These are phyloP conservation scores for Podila epigama DNA, from an alignment of 192 early-diverging fungal species.

Conservation along the genomic window DNA sequence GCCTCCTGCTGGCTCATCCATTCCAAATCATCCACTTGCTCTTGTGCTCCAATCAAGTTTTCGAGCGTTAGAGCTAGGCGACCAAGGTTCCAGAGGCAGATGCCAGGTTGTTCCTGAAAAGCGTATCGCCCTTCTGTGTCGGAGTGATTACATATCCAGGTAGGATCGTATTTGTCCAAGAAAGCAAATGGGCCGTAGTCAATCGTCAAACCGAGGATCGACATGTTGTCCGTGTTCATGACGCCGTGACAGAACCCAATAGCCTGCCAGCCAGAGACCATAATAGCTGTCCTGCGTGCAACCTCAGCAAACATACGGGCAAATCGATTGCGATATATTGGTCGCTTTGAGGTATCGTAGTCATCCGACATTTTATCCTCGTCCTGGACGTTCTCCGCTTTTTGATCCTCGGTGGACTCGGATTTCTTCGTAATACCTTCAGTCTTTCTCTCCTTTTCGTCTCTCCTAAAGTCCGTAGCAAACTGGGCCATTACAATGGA, in stretches of 20 bases:
- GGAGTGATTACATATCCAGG: slow-evolving; percentile 81
- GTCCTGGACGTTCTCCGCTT: no score
- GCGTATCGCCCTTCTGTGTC: slow-evolving; percentile 78
- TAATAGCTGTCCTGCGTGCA: slow-evolving; percentile 67
- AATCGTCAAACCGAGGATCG: slow-evolving; percentile 80
- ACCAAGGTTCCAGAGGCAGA: slow-evolving; percentile 83
- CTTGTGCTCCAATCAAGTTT: slow-evolving; percentile 68
- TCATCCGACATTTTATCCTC: neutral
- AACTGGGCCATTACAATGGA: slow-evolving; percentile 24
- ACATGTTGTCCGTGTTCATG: slow-evolving; percentile 96
- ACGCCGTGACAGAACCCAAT: slow-evolving; percentile 86
- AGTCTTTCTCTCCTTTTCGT: neutral
- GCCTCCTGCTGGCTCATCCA: slow-evolving; percentile 36
- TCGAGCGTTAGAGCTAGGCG: slow-evolving; percentile 72
- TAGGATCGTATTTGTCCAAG: slow-evolving; percentile 83
- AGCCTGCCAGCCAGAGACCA: slow-evolving; percentile 83
- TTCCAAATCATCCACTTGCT: slow-evolving; percentile 51
- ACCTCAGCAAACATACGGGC: slow-evolving; percentile 63
- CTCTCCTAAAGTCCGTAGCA: slow-evolving; percentile 1
- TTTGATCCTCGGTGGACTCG: neutral
- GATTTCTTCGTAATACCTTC: neutral
- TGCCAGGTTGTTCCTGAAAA: slow-evolving; percentile 80
- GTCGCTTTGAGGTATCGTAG: neutral
- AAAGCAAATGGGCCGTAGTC: slow-evolving; percentile 92
- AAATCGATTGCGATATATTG: slow-evolving; percentile 60